phyloP scores from a whole-genome alignment of 192 early-diverging fungal species.

The Chytriomyces hyalinus region DNA sequence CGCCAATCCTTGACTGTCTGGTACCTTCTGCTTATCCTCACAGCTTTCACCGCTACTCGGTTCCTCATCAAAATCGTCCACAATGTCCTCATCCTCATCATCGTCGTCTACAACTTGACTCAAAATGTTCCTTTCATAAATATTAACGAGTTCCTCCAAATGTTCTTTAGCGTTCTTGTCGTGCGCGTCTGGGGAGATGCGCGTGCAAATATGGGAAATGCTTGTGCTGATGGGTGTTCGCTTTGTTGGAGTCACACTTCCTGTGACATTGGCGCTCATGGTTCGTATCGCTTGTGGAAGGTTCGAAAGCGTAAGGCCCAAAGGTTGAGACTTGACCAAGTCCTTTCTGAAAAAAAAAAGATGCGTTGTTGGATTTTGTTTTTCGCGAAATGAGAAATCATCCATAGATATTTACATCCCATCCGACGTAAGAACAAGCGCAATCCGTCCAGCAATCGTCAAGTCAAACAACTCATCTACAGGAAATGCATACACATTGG shows the following conservation, averaged over 20 bases:
- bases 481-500: constrained; percentile 19
- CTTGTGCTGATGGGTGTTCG: neutral
- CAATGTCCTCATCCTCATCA: too few relatives aligned
- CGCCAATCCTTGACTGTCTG: neutral
- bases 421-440: constrained; percentile 19
- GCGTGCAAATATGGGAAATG: constrained; percentile 2
- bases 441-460: constrained; percentile 3
- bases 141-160: constrained; percentile 1
- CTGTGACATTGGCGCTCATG: neutral
- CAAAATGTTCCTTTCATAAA: neutral
- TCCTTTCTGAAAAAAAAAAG: constrained; percentile 13
- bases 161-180: constrained; percentile 10
- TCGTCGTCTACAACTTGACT: too few relatives aligned
- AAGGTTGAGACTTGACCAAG: constrained; percentile 17
- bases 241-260: neutral
- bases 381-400: neutral
- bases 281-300: constrained; percentile 8
- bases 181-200: constrained; percentile 18
- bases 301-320: constrained; percentile 22
- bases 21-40: too few relatives aligned
- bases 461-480: neutral
- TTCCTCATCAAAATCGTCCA: too few relatives aligned
- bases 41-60: too few relatives aligned
- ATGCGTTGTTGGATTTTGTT: neutral
- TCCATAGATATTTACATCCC: constrained; percentile 16